phyloP scores from a whole-genome alignment of 306 rosid genomes.

The Corylus avellana region DNA sequence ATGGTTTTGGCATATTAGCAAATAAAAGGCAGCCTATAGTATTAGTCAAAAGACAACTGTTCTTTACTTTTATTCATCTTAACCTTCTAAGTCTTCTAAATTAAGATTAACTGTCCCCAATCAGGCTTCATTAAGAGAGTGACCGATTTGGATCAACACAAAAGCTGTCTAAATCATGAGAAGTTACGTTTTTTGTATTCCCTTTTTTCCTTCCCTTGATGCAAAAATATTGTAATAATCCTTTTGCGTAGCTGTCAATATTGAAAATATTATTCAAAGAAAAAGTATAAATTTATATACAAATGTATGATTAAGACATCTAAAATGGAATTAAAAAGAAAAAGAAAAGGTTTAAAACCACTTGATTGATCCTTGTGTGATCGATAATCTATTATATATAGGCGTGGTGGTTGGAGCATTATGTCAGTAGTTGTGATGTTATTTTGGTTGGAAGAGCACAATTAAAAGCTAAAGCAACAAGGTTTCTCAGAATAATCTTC shows the following conservation, averaged over 20 bases:
- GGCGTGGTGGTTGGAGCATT: slow-evolving; percentile 12
- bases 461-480: not conserved
- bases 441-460: not conserved
- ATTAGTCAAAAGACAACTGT: not conserved
- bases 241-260: not conserved
- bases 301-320: slow-evolving; percentile 9
- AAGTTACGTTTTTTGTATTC: not conserved
- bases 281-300: not conserved
- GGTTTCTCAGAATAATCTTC: not conserved
- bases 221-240: not conserved
- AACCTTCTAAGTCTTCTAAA: not conserved
- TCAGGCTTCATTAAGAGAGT: too few species aligned
- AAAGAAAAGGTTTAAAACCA: too few species aligned
- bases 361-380: too few species aligned
- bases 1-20: not conserved
- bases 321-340: not conserved
- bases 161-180: not conserved
- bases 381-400: not conserved
- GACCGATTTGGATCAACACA: not conserved
- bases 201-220: not conserved
- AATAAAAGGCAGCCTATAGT: not conserved
- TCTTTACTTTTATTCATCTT: not conserved
- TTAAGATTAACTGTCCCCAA: not conserved
- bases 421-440: slow-evolving; percentile 12
- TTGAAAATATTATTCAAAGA: not conserved